Evolutionary conservation across 768 basidiomycete genomes (phyloP).

Genomic region (Suillus bovinus): DNA sequence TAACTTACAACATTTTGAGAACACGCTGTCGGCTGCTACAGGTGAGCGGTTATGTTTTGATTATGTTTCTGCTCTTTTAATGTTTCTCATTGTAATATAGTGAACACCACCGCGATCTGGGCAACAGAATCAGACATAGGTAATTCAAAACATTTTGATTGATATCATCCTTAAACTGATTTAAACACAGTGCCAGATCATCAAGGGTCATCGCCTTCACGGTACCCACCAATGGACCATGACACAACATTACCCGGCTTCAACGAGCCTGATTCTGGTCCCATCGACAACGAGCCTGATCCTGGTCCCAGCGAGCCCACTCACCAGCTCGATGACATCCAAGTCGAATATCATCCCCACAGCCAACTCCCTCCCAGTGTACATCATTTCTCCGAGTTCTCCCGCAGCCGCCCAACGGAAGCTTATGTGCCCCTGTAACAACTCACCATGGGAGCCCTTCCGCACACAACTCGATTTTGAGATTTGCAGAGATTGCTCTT

Average conservation of each 20-base stretch:
- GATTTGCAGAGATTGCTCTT: too few species aligned
- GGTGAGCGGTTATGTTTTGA: neutral
- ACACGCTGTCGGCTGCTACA: neutral
- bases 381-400: conserved; percentile 21
- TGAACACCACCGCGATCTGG: neutral
- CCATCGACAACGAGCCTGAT: neutral
- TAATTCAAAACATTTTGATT: too few species aligned
- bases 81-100: neutral
- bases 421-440: conserved; percentile 14
- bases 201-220: neutral
- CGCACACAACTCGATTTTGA: too few species aligned
- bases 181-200: neutral
- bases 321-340: conserved; percentile 21
- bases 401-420: neutral
- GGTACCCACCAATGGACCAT: neutral
- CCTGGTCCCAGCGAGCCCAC: neutral
- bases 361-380: conserved; percentile 12
- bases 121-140: neutral
- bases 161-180: too few species aligned
- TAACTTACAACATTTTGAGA: neutral
- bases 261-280: neutral
- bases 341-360: conserved; percentile 24
- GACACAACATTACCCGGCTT: neutral
- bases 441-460: neutral
- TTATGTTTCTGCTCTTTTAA: neutral